phyloP scores from a whole-genome alignment of 345 rosid genomes.

The Erucastrum elatum region DNA sequence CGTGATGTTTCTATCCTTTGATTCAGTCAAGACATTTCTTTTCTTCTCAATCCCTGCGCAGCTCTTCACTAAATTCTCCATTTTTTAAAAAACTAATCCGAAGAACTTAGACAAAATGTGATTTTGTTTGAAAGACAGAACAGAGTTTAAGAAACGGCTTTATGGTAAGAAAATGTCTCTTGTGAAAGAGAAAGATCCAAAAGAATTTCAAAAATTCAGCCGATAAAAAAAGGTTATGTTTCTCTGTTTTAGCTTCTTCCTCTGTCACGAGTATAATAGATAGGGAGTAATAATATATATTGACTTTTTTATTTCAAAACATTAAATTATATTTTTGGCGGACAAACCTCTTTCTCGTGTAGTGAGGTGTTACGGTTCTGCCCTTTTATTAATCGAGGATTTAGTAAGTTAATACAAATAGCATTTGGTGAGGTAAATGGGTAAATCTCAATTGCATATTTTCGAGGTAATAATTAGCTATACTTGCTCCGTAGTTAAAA shows the following conservation, averaged over 20 bases:
- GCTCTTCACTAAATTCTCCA: conserved; percentile 64
- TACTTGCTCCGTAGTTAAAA: background rate
- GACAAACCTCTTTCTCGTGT: conserved; percentile 12
- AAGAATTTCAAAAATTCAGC: background rate
- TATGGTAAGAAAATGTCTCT: conserved; percentile 24
- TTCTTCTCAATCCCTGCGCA: conserved; percentile 46
- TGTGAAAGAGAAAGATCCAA: conserved; percentile 10
- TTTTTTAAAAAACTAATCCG: conserved; percentile 1
- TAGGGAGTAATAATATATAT: conserved; percentile 15
- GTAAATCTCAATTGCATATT: background rate
- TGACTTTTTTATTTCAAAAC: conserved; percentile 28
- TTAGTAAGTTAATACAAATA: conserved; percentile 4
- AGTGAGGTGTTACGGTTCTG: conserved; percentile 19
- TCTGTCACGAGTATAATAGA: conserved; percentile 27
- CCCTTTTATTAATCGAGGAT: background rate
- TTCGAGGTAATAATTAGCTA: background rate
- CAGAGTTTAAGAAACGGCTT: background rate
- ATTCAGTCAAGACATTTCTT: conserved; percentile 42
- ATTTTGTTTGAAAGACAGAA: background rate
- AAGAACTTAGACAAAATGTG: background rate
- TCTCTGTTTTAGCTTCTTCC: conserved; percentile 29
- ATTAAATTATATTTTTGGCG: conserved; percentile 34
- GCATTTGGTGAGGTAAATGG: background rate
- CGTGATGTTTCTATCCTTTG: conserved; percentile 51
- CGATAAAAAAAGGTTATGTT: background rate